Base-by-base conservation (phyloP, 495 filamentous ascomycete genomes). In the Aspergillus hancockii region DNA sequence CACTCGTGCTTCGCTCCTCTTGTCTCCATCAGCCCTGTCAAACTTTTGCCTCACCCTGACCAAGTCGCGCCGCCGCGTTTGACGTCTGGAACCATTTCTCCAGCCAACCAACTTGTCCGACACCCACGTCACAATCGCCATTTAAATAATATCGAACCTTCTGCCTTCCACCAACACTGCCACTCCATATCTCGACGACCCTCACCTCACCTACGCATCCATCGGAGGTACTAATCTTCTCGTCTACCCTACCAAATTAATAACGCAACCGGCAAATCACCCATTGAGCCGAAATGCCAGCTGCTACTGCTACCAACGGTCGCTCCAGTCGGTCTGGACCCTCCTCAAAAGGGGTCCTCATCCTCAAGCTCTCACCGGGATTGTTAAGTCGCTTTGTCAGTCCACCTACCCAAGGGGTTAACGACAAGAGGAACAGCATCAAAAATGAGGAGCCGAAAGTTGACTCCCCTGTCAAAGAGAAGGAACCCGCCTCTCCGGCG, bases 281-380 rank as follows among this genome's bases (percentile, higher is more conserved):
- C 50, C 61, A 77, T 49, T 60, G 77, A 75, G 67, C 68, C 71
- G 47, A 61, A 65, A 50, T 66, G 67, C 57, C 74, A 46, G 53
- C 57, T 53, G 55, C 55, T 43, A 49, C 63, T 31, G 53, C 60
- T 57, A 62, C 67, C 60, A 71, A 73, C 72, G 67, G 69, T 73
- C 68, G 71, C 67, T 71, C 75, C 60, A 72, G 67, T 62, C 63
- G 71, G 55, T 67, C 76, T 34, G 65, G 67, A 19, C 49, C 55
- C 51, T 58, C 62, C 49, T 47, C 43, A 19, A 81, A 81, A 69
- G 66, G 72, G 65, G 66, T 84, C 30, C 63, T 89, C 67, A 74
- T 74, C 45, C 75, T 89, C 23, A 84, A 81, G 67, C 68, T 89
- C 51, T 68, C 81, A 7, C 67, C 79, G 32, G 69, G 77, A 2